phyloP scores from a whole-genome alignment of 2,329 filamentous ascomycete genomes.

The Ophiostoma himal-ulmi region DNA sequence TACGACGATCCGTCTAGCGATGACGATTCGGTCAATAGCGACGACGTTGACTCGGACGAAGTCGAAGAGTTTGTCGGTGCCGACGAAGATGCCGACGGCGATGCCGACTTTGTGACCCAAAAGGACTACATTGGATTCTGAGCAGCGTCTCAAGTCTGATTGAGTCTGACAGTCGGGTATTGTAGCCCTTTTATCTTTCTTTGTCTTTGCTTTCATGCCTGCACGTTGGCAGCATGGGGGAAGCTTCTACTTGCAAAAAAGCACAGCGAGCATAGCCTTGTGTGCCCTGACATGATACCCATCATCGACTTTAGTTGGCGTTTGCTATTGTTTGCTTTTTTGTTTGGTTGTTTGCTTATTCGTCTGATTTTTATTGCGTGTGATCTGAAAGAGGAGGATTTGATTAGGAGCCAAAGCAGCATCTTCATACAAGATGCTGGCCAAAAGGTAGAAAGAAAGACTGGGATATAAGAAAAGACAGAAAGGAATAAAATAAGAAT shows the following conservation, averaged over 20 bases:
- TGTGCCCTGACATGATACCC: background rate
- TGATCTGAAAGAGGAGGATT: background rate
- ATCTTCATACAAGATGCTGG: background rate
- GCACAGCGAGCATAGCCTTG: background rate
- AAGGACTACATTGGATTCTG: slow-evolving; percentile 53
- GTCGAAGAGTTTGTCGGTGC: slow-evolving; percentile 59
- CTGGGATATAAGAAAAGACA: background rate
- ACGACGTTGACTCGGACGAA: slow-evolving; percentile 74
- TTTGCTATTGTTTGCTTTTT: background rate
- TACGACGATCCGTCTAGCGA: slow-evolving; percentile 72
- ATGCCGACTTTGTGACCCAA: slow-evolving; percentile 51
- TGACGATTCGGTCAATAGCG: slow-evolving; percentile 68
- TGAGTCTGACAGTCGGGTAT: background rate
- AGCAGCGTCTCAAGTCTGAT: slow-evolving; percentile 20
- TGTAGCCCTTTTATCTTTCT: background rate
- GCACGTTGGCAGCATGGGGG: background rate
- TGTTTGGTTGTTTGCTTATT: background rate
- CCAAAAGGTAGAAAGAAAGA: background rate
- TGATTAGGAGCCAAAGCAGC: background rate
- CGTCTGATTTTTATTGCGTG: background rate
- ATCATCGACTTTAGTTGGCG: background rate
- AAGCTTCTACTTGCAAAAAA: background rate
- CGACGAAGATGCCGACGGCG: slow-evolving; percentile 42
- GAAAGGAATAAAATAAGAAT: background rate
- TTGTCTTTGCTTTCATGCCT: background rate